Evolutionary conservation across 2,329 filamentous ascomycete species (phyloP).

Genomic region (Talaromyces verruculosus): DNA sequence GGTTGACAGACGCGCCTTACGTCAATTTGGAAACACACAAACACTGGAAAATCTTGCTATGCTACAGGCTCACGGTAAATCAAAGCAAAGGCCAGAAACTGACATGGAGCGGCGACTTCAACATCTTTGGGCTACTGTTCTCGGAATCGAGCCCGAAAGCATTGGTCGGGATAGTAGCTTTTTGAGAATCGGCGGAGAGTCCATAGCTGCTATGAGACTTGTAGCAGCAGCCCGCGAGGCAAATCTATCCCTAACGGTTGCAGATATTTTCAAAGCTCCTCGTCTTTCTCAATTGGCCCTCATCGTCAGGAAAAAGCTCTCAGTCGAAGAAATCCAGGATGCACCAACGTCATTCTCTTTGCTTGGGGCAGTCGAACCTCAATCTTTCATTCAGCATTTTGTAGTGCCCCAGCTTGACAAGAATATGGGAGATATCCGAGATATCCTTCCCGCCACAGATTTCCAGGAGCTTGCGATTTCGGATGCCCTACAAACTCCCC

Average conservation of each 20-base stretch:
- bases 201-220: slow-evolving; percentile 27
- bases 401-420: background rate
- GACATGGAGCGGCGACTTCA: slow-evolving; percentile 22
- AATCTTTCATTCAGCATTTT: background rate
- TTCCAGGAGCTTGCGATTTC: slow-evolving; percentile 8
- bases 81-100: slow-evolving; percentile 8
- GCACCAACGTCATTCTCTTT: background rate
- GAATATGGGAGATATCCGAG: background rate
- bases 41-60: background rate
- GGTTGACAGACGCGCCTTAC: slow-evolving; percentile 8
- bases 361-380: background rate
- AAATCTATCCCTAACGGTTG: slow-evolving; percentile 11
- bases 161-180: slow-evolving; percentile 31
- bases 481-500: slow-evolving; percentile 3
- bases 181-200: slow-evolving; percentile 33
- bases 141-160: slow-evolving; percentile 24
- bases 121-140: slow-evolving; percentile 26
- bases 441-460: slow-evolving; percentile 9
- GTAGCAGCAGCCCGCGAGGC: slow-evolving; percentile 14
- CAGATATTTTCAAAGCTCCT: slow-evolving; percentile 16
- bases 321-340: background rate
- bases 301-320: background rate
- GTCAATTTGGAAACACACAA: background rate
- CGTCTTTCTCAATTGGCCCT: slow-evolving; percentile 5
- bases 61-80: background rate